Conservation (phyloP, 441 rosid genomes). For the Adansonia madagascariensis region DNA sequence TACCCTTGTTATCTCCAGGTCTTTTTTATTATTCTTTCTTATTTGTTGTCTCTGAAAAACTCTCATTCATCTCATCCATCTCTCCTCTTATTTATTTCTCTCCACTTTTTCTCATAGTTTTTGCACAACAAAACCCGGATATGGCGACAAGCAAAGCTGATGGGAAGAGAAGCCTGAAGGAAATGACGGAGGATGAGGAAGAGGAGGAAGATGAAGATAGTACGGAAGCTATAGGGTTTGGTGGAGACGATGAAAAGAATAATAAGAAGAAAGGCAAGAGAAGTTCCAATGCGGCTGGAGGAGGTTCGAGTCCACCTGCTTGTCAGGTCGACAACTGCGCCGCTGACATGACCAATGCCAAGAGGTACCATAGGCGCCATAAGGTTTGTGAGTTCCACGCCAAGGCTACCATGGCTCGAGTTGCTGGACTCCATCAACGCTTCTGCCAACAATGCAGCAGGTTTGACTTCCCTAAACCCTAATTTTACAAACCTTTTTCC, state of each 20-base stretch:
- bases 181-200: conserved; percentile 53
- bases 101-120: not conserved
- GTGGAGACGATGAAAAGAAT: conserved; percentile 44
- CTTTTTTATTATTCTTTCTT: conserved; percentile 2
- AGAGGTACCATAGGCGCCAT: conserved; percentile 76
- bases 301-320: conserved; percentile 31
- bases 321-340: conserved; percentile 79
- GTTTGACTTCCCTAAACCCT: conserved; percentile 49
- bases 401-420: conserved; percentile 57
- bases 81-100: conserved; percentile 17
- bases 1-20: conserved; percentile 23
- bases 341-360: conserved; percentile 61
- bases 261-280: conserved; percentile 49
- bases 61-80: conserved; percentile 11
- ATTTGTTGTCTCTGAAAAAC: not conserved
- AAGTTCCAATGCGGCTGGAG: conserved; percentile 31
- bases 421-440: conserved; percentile 66
- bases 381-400: conserved; percentile 85
- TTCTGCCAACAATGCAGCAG: conserved; percentile 99
- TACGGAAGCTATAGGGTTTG: conserved; percentile 38
- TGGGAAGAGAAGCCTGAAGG: conserved; percentile 61
- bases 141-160: conserved; percentile 64
- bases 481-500: conserved; percentile 22
- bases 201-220: conserved; percentile 61
- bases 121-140: not conserved